phyloP scores from a whole-genome alignment of 2,329 filamentous ascomycete genomes.

The Diaporthe longicolla region DNA sequence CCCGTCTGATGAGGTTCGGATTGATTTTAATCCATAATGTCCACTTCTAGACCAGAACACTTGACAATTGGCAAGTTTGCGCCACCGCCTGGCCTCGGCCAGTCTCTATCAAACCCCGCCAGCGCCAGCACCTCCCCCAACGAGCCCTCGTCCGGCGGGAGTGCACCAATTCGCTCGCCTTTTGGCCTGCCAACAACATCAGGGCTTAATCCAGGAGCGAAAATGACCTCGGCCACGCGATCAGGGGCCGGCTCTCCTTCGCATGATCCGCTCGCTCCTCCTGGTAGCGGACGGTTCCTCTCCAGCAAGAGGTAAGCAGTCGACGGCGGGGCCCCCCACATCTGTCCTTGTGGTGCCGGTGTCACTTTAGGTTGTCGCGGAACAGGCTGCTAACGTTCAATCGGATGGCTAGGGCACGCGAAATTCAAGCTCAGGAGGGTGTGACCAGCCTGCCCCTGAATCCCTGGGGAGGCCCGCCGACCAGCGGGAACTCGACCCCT shows the following conservation, averaged over 20 bases:
- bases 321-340: not conserved
- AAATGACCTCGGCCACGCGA: slow-evolving; percentile 74
- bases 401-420: slow-evolving; percentile 78
- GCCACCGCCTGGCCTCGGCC: slow-evolving; percentile 60
- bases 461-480: slow-evolving; percentile 95
- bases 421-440: slow-evolving; percentile 97
- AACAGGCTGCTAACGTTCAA: slow-evolving; percentile 42
- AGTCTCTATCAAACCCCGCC: slow-evolving; percentile 63
- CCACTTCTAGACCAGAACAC: slow-evolving; percentile 87
- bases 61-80: slow-evolving; percentile 87
- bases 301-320: slow-evolving; percentile 89
- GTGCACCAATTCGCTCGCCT: slow-evolving; percentile 73
- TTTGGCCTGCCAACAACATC: slow-evolving; percentile 73
- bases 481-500: slow-evolving; percentile 95
- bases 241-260: slow-evolving; percentile 96
- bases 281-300: slow-evolving; percentile 71
- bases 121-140: slow-evolving; percentile 85
- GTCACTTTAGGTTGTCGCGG: slow-evolving; percentile 41
- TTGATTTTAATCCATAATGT: slow-evolving; percentile 89
- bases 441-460: slow-evolving; percentile 76
- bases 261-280: slow-evolving; percentile 81
- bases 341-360: not conserved
- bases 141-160: slow-evolving; percentile 75
- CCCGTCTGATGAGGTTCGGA: slow-evolving; percentile 62
- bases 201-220: slow-evolving; percentile 70